Evolutionary conservation across 768 basidiomycete species (phyloP), one percentile per base, ranked within the genome.

Genomic region (Trametes gibbosa): DNA sequence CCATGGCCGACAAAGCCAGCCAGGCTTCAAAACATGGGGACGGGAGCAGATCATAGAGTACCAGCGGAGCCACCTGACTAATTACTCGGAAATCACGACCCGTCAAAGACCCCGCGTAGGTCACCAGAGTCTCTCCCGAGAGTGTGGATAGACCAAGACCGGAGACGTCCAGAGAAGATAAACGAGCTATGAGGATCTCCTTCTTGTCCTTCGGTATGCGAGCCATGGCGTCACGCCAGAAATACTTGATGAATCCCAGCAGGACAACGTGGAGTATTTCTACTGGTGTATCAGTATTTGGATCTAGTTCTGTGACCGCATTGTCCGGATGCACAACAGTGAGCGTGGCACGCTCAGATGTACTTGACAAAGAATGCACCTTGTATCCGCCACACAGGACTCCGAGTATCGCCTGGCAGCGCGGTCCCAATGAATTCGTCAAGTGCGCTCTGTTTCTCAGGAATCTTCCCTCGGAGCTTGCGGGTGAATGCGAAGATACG

Each of bases 221-320:
- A 12, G 21, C 2, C 2, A 49, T 53, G 2, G 68, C 65, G 65
- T 81, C 78, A 0, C 74, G 70, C 79, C 80, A 82, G 27, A 78
- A 71, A 58, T 81, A 82, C 47, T 81, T 81, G 49, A 81, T 70
- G 63, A 79, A 72, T 0, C 79, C 78, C 1, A 80, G 73, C 0
- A 81, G 67, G 24, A 79, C 65, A 3, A 76, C 73, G 61, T 81
- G 79, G 0, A 80, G 66, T 23, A 79, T 75, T 56, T 80, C 77
- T 0, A 79, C 75, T 4, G 78, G 77, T 1, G 78, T 77, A 58
- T 80, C 79, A 12, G 34, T 50, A 57, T 80, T 73, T 1, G 78
- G 73, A 61, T 82, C 74, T 0, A 81, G 58, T 3, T 69, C 79
- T 79, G 54, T 12, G n/a, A n/a, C n/a, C n/a, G n/a, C n/a, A n/a